Evolutionary conservation across 192 early-diverging fungal species (phyloP), one percentile per base, ranked within the genome.

Genomic region (Spinellus fusiger): DNA sequence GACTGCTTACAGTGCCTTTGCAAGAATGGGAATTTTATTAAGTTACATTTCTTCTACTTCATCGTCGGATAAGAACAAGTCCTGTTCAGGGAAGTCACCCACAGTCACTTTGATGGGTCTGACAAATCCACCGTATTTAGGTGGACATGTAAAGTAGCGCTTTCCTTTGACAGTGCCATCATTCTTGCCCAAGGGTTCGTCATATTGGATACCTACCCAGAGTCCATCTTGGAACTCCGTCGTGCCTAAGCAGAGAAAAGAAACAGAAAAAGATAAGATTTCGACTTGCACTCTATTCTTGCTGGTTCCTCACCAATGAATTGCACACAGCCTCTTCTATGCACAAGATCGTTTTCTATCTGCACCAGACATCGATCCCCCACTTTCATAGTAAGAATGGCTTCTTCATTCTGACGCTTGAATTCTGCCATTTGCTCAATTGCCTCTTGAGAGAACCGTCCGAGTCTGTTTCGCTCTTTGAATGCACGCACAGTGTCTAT

Each of bases 181-280:
- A 70, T 98, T 89, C 71, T 94, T 96, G 26, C 96, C 96, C 40
- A 96, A 65, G 0, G 96, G 96, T 64, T 98, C 96, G 59, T 98
- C 96, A 57, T 93, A 96, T 63, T 95, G 85, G 16, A 98, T 73
- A 58, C 96, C 96, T 18, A 96, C 85, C 95, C 95, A 98, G 51
- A 78, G 81, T 4, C 96, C 96, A 0, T 85, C 73, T 64, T 94
- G 88, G 66, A 98, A 94, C 56, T 83, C 66, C 0, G 85, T 80
- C 22, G 61, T 54, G 15, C 86, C 86, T 77, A 65, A 25, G 3
- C 29, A 0, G 3, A 3, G 3, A 16, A 38, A 20, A 0, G 49
- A 32, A 47, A 6, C 62, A 48, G 35, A 35, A 18, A 49, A 35
- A 7, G 32, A 66, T 64, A 71, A 62, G 35, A 84, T 88, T n/a